Base-by-base conservation (phyloP, 78 protist genomes). In the Dictyostelium brefeldianum region DNA sequence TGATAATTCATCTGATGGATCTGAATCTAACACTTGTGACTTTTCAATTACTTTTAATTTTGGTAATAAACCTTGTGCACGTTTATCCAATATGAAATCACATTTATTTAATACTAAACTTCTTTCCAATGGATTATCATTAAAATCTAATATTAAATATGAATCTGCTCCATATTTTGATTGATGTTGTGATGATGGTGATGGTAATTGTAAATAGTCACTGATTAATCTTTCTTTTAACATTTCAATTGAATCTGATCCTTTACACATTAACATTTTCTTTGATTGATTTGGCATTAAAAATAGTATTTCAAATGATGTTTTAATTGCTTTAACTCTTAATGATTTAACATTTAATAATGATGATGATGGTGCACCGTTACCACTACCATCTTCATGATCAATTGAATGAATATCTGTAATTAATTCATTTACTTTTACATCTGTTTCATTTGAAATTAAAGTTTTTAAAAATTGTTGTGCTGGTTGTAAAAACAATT, bases 41-140 rank as follows among this genome's bases (percentile, higher is more conserved):
- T 87, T 87, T 25, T 87, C 93, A 18, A 87, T 43, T 48, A 87
- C 46, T 50, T 77, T 87, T 65, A 87, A 46, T 64, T 87, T 87
- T 75, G 93, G 93, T 36, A 78, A 10, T 20, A 87, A 51, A 59
- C 85, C 83, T n/a, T 67, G 27, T 64, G 71, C 50, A 50, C 93
- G 57, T 11, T 36, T 70, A 10, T 87, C 57, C 15, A 57, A 25
- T 46, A 87, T 77, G 48, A 77, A 87, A 41, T 87, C 93, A 27
- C 62, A 65, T 65, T 87, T 87, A 22, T 77, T 59, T 12, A 81
- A 27, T 17, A 51, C 15, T n/a, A 83, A 47, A 20, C 73, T 56
- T 47, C 51, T 83, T 53, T 83, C 91, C 20, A 83, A 9, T 73
- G 91, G 91, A 29, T 11, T 25, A 73, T 83, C 48, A 71, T 83